Conservation (phyloP, 2,329 filamentous ascomycete species). For the Tolypocladium cylindrosporum region DNA sequence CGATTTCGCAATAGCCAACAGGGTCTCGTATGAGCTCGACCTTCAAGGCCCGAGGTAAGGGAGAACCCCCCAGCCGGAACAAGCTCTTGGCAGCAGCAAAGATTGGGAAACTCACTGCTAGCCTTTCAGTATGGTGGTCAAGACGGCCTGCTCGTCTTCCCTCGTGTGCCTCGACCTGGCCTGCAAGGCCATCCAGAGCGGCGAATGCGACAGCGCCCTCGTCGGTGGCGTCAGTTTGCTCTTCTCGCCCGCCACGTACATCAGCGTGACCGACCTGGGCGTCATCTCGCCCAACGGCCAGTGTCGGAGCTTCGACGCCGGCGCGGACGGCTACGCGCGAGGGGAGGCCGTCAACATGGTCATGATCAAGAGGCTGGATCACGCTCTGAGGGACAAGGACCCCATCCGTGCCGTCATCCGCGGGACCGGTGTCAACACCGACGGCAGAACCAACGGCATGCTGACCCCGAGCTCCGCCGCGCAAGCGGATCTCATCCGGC, state of each 20-base stretch:
- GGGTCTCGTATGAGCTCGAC: slow-evolving; percentile 19
- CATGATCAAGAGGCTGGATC: slow-evolving; percentile 29
- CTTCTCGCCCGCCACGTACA: slow-evolving; percentile 7
- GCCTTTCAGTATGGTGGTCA: slow-evolving; percentile 14
- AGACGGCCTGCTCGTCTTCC: slow-evolving; percentile 21
- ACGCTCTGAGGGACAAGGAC: slow-evolving; percentile 24
- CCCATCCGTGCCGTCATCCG: slow-evolving; percentile 11
- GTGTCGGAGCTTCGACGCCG: slow-evolving; percentile 17
- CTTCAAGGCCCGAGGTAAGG: slow-evolving; percentile 7
- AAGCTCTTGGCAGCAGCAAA: too few species aligned
- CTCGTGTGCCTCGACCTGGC: slow-evolving; percentile 17
- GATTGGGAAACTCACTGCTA: too few species aligned
- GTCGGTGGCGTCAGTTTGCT: slow-evolving; percentile 13
- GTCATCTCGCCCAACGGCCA: slow-evolving; percentile 12
- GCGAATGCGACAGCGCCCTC: slow-evolving; percentile 13
- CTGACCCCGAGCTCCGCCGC: slow-evolving; percentile 22
- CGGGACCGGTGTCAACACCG: slow-evolving; percentile 20
- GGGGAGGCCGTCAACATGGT: slow-evolving; percentile 26
- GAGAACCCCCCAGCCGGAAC: too few species aligned
- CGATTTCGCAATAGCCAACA: slow-evolving; percentile 16
- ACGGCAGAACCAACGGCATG: slow-evolving; percentile 30
- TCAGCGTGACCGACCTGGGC: slow-evolving; percentile 2
- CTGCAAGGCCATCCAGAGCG: slow-evolving; percentile 11
- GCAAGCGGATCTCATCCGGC: slow-evolving; percentile 19
- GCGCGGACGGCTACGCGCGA: slow-evolving; percentile 30